Conservation (phyloP, 75 land plant species). For the Selaginella tamariscina region DNA sequence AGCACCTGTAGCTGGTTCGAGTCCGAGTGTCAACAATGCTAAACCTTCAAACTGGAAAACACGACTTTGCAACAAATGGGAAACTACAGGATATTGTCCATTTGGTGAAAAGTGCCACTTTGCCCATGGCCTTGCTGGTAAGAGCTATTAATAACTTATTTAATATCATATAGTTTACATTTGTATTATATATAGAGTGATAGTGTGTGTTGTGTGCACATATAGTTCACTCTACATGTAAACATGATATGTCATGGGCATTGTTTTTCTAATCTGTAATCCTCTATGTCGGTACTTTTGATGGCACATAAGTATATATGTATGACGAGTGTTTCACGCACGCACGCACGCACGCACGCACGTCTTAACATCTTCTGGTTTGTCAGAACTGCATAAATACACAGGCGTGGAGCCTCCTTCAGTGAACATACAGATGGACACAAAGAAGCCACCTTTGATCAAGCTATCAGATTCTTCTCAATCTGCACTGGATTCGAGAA, state of each 20-base stretch:
- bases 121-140: conserved; percentile 16
- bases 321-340: background rate
- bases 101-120: conserved; percentile 11
- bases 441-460: too few species aligned
- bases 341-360: too few species aligned
- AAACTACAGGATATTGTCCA: background rate
- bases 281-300: background rate
- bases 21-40: background rate
- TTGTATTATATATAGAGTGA: too few species aligned
- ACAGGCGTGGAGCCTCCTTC: too few species aligned
- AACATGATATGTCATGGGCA: too few species aligned
- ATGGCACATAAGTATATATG: background rate
- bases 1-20: background rate
- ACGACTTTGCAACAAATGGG: conserved; percentile 6
- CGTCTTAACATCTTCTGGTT: too few species aligned
- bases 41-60: conserved; percentile 1
- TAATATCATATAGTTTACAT: too few species aligned
- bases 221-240: too few species aligned
- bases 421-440: too few species aligned
- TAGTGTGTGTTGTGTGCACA: too few species aligned
- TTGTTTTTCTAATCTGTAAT: background rate
- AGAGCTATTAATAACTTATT: background rate
- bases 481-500: background rate
- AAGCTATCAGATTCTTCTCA: background rate
- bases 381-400: too few species aligned